Evolutionary conservation across 768 basidiomycete species (phyloP).

Genomic region (Suillus cothurnatus): DNA sequence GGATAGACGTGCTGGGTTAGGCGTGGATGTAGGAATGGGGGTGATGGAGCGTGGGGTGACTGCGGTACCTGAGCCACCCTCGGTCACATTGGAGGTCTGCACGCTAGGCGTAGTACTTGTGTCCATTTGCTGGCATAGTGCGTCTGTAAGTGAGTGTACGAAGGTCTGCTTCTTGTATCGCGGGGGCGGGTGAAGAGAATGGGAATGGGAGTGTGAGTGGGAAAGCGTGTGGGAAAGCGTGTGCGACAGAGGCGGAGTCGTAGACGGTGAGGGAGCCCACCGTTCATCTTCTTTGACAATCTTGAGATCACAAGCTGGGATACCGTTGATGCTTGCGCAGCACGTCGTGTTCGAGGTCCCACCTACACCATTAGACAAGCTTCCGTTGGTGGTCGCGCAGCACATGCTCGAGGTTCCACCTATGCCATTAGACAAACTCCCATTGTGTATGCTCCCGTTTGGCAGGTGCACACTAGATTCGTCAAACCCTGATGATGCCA

Average conservation of each 20-base stretch:
- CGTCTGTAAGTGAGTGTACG: slow-evolving; percentile 5
- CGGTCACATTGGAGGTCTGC: not conserved
- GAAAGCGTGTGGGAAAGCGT: slow-evolving; percentile 24
- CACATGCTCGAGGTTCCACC: not conserved
- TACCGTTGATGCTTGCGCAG: slow-evolving; percentile 9
- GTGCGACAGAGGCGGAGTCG: slow-evolving; percentile 28
- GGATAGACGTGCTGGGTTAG: not conserved
- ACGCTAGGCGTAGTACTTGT: slow-evolving; percentile 20
- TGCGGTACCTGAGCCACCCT: not conserved
- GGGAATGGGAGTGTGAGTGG: slow-evolving; percentile 30
- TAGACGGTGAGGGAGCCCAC: slow-evolving; percentile 10
- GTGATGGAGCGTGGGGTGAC: not conserved
- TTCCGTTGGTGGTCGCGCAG: slow-evolving; percentile 6
- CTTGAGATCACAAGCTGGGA: slow-evolving; percentile 36
- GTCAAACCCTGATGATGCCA: slow-evolving; percentile 5
- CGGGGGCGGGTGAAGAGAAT: slow-evolving; percentile 39
- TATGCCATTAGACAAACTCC: not conserved
- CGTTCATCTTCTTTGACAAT: slow-evolving; percentile 41
- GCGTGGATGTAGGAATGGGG: not conserved
- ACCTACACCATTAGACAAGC: not conserved
- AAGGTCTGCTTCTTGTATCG: slow-evolving; percentile 27
- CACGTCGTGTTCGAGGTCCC: not conserved
- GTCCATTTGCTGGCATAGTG: slow-evolving; percentile 24
- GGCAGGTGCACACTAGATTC: not conserved
- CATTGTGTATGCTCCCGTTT: not conserved